Evolutionary conservation across 2,329 filamentous ascomycete species (phyloP).

Genomic region (Boeremia exigua): DNA sequence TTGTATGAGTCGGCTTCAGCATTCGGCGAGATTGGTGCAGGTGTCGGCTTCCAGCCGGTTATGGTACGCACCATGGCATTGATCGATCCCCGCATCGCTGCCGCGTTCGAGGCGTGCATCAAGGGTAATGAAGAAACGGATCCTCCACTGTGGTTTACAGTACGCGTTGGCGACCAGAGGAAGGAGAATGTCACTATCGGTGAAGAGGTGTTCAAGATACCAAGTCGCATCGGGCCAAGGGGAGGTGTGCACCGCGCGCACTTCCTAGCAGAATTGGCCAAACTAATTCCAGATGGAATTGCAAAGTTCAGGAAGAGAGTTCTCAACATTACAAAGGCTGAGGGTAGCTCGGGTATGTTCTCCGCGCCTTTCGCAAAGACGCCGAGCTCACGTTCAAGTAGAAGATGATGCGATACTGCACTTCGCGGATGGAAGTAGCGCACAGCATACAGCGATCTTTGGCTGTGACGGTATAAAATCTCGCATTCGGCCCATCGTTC

Average conservation of each 20-base stretch:
- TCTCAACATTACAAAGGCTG: constrained; percentile 29
- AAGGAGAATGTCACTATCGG: constrained; percentile 24
- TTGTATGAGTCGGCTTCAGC: constrained; percentile 62
- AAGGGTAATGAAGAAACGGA: constrained; percentile 19
- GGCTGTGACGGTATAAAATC: constrained; percentile 71
- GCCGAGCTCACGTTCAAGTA: not conserved
- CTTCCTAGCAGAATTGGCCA: constrained; percentile 58
- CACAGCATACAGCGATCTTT: constrained; percentile 57
- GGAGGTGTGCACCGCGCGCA: constrained; percentile 56
- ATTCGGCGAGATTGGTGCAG: constrained; percentile 65
- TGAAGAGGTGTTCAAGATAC: constrained; percentile 31
- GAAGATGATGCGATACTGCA: constrained; percentile 37
- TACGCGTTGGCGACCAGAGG: constrained; percentile 32
- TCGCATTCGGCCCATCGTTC: constrained; percentile 58
- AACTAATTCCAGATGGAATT: constrained; percentile 52
- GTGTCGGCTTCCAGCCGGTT: constrained; percentile 55
- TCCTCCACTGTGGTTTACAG: constrained; percentile 31
- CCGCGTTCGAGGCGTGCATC: constrained; percentile 18
- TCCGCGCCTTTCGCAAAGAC: not conserved
- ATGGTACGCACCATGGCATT: constrained; percentile 49
- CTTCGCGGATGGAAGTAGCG: constrained; percentile 55
- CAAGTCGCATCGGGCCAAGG: constrained; percentile 30
- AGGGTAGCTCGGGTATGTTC: constrained; percentile 26
- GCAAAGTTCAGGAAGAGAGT: constrained; percentile 51
- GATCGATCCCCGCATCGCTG: constrained; percentile 43